phyloP scores from a whole-genome alignment of 306 rosid species.

The Datisca glomerata region DNA sequence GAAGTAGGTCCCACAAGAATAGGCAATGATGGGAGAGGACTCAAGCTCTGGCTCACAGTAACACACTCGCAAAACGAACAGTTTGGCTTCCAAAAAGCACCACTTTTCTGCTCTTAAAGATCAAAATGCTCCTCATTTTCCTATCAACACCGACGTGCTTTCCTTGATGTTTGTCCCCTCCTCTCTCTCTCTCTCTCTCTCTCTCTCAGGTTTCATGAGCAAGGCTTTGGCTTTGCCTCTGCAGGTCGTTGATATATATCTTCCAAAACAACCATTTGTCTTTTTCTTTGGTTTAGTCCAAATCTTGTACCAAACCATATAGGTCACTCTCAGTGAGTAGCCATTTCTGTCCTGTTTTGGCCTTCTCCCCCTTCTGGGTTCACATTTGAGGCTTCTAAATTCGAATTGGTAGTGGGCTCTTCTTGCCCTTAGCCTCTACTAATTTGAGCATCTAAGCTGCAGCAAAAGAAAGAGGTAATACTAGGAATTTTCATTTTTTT shows the following conservation, averaged over 20 bases:
- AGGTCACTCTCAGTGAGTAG: slow-evolving; percentile 18
- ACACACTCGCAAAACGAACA: slow-evolving; percentile 14
- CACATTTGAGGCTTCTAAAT: slow-evolving; percentile 13
- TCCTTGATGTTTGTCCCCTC: slow-evolving; percentile 26
- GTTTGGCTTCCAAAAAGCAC: slow-evolving; percentile 23
- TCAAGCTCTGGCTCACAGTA: no score
- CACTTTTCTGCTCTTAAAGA: slow-evolving; percentile 11
- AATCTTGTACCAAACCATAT: slow-evolving; percentile 36
- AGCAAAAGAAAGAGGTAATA: slow-evolving; percentile 13
- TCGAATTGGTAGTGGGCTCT: slow-evolving; percentile 15
- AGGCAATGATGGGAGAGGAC: no score
- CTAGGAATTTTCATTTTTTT: not conserved
- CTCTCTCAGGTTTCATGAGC: no score
- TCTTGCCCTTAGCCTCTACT: slow-evolving; percentile 14
- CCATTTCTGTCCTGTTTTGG: slow-evolving; percentile 22
- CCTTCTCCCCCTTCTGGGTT: slow-evolving; percentile 20
- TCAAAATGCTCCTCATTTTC: slow-evolving; percentile 26
- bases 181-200: slow-evolving; percentile 8
- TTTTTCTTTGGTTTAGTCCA: slow-evolving; percentile 37
- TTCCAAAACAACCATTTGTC: slow-evolving; percentile 26
- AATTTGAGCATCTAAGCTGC: slow-evolving; percentile 13
- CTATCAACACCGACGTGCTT: slow-evolving; percentile 29
- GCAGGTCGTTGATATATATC: not conserved
- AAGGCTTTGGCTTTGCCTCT: not conserved
- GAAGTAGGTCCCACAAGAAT: no score